phyloP scores from a whole-genome alignment of 2,329 filamentous ascomycete genomes.

The Graphilbum sp. region DNA sequence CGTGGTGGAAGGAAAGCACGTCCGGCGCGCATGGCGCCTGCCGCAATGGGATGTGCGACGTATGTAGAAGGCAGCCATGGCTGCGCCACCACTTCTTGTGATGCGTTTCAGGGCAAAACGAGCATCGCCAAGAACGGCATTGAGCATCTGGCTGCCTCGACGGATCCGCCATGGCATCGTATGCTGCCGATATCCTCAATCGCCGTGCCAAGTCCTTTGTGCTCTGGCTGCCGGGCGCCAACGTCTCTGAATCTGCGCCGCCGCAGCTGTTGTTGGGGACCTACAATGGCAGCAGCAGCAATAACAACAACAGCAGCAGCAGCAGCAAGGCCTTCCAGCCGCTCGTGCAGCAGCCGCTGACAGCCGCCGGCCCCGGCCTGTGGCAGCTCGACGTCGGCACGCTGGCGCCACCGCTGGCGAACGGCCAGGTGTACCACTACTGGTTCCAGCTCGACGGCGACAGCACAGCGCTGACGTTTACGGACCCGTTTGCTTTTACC shows the following conservation, averaged over 20 bases:
- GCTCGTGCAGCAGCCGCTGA: constrained; percentile 14
- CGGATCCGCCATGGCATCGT: constrained; percentile 1
- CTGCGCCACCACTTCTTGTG: no score
- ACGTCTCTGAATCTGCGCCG: neutral
- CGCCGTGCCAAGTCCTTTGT: constrained; percentile 7
- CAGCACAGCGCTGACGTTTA: constrained; percentile 3
- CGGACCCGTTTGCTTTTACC: constrained; percentile 11
- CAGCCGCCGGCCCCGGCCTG: constrained; percentile 25
- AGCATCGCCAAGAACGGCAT: neutral
- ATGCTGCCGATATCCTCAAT: constrained; percentile 8
- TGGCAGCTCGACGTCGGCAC: constrained; percentile 20
- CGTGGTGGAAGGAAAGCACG: no score
- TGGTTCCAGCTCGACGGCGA: constrained; percentile 10
- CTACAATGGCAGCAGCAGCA: neutral
- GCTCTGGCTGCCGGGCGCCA: constrained; percentile 13
- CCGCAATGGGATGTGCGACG: no score
- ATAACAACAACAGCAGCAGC: no score
- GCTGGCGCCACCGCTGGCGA: constrained; percentile 5
- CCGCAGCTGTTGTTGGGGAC: constrained; percentile 10
- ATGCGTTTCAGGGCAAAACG: no score
- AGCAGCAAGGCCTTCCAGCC: constrained; percentile 7
- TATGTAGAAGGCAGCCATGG: no score
- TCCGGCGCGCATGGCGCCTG: no score
- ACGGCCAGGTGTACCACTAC: constrained; percentile 9
- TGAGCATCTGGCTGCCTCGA: no score